Conservation (phyloP, 805 yeast species). For the Sungouiella thailandica region DNA sequence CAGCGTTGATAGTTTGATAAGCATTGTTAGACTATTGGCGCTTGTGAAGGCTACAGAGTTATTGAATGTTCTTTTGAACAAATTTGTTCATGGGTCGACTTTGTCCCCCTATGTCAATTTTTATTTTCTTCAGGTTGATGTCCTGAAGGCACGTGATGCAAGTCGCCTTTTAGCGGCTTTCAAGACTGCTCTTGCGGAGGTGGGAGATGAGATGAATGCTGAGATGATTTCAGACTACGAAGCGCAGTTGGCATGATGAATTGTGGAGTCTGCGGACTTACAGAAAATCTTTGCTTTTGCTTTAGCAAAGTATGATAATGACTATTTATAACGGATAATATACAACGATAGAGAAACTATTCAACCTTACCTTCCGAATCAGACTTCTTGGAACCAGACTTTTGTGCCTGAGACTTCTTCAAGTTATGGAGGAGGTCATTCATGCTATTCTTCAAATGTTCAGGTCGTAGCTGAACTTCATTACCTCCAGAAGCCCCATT, state of each 20-base stretch:
- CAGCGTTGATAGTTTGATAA: conserved; percentile 18
- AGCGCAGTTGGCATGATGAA: no score
- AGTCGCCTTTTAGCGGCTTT: conserved; percentile 18
- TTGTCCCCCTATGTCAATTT: conserved; percentile 22
- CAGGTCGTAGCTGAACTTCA: background rate
- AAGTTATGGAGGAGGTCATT: conserved; percentile 3
- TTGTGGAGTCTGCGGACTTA: no score
- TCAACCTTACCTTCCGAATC: no score
- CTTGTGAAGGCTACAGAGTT: conserved; percentile 16
- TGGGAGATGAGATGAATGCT: conserved; percentile 22
- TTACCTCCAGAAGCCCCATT: no score
- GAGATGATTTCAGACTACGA: conserved; percentile 11
- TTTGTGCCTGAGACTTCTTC: no score
- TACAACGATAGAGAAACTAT: background rate
- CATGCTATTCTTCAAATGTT: conserved; percentile 3
- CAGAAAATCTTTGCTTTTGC: no score
- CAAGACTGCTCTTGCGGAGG: conserved; percentile 17
- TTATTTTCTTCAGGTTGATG: conserved; percentile 25
- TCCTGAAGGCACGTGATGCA: conserved; percentile 17
- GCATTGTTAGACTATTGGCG: conserved; percentile 24
- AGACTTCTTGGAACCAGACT: no score
- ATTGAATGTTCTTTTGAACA: conserved; percentile 23
- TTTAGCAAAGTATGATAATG: conserved; percentile 2
- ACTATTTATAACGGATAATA: conserved; percentile 5
- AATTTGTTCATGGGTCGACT: conserved; percentile 16